phyloP scores from a whole-genome alignment of 1,139 yeast species.

The Zygosaccharomyces sapae region DNA sequence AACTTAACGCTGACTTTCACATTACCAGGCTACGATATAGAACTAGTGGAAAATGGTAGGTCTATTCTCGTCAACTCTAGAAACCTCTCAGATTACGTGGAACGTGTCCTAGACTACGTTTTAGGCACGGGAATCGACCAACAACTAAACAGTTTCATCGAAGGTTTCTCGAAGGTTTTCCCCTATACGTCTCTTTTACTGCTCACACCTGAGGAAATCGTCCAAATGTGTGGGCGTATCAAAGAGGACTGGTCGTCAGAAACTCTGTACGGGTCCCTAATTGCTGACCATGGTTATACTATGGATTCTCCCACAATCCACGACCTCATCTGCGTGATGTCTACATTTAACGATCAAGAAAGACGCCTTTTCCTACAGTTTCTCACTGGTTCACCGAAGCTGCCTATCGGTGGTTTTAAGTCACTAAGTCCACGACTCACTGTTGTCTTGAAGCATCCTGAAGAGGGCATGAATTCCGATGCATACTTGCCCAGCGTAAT shows the following conservation, averaged over 20 bases:
- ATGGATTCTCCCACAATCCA: slow-evolving; percentile 64
- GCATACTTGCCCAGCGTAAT: slow-evolving; percentile 92
- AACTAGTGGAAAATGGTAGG: slow-evolving; percentile 55
- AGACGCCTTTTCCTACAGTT: slow-evolving; percentile 78
- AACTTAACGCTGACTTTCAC: slow-evolving; percentile 62
- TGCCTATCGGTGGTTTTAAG: slow-evolving; percentile 93
- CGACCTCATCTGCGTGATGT: slow-evolving; percentile 56
- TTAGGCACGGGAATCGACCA: slow-evolving; percentile 58
- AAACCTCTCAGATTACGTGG: slow-evolving; percentile 59
- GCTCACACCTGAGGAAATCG: slow-evolving; percentile 70
- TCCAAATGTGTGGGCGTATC: slow-evolving; percentile 63
- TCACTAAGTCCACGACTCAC: slow-evolving; percentile 78
- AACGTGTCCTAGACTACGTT: slow-evolving; percentile 55
- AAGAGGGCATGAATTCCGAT: slow-evolving; percentile 63
- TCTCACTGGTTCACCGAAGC: slow-evolving; percentile 86
- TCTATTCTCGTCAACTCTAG: slow-evolving; percentile 45
- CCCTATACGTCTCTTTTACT: slow-evolving; percentile 70
- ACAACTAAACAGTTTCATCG: slow-evolving; percentile 67
- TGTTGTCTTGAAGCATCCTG: slow-evolving; percentile 77
- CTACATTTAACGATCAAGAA: slow-evolving; percentile 49
- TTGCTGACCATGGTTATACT: slow-evolving; percentile 89
- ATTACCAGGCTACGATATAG: slow-evolving; percentile 71
- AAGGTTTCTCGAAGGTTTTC: slow-evolving; percentile 81
- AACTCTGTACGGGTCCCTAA: slow-evolving; percentile 56
- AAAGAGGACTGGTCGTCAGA: slow-evolving; percentile 84